Conservation (phyloP, 371 early-diverging fungal genomes). For the Lichtheimia ramosa region DNA sequence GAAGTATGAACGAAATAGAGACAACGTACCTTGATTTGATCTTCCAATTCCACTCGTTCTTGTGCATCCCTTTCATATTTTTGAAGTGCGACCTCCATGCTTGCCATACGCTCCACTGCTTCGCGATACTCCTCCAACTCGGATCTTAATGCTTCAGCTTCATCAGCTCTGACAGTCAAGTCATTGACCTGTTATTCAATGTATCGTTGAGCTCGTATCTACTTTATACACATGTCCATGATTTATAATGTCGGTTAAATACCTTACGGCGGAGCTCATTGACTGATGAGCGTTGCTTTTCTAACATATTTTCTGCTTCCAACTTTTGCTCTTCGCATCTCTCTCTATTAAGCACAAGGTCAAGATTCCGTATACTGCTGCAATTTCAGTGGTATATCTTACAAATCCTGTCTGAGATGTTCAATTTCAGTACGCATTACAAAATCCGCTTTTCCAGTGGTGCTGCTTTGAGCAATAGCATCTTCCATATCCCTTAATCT, state of each 20-base stretch:
- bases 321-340: constrained; percentile 76
- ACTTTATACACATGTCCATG: not conserved
- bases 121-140: constrained; percentile 89
- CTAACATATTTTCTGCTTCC: constrained; percentile 66
- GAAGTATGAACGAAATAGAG: not conserved
- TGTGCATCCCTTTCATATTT: constrained; percentile 93
- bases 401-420: constrained; percentile 82
- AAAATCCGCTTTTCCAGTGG: constrained; percentile 82
- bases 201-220: not conserved
- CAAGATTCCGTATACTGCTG: not conserved
- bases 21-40: constrained; percentile 69
- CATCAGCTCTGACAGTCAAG: constrained; percentile 70
- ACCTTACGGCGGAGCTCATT: constrained; percentile 70
- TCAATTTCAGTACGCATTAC: constrained; percentile 89
- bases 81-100: constrained; percentile 84
- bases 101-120: constrained; percentile 82
- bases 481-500: constrained; percentile 75
- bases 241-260: constrained; percentile 21
- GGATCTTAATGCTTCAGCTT: constrained; percentile 71
- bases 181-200: constrained; percentile 52
- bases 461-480: constrained; percentile 62
- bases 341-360: constrained; percentile 39
- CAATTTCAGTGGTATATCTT: constrained; percentile 21
- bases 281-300: constrained; percentile 59
- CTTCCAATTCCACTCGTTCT: constrained; percentile 77